Evolutionary conservation across 1,139 yeast genomes (phyloP), one percentile per base, ranked within the genome.

Genomic region (Yamadazyma diddensiae): DNA sequence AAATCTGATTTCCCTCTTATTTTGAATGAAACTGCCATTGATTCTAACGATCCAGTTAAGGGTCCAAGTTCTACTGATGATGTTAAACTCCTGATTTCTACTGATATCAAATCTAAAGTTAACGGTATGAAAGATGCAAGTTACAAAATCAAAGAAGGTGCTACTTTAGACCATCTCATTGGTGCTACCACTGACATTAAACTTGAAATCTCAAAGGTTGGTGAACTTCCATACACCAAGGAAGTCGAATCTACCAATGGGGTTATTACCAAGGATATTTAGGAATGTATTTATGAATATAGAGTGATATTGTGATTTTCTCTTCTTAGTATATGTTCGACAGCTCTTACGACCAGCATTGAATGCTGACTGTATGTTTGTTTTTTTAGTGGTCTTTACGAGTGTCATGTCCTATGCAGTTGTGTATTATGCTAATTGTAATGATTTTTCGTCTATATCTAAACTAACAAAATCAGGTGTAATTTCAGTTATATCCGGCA

Each of bases 181-280:
- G 29, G 69, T 24, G 38, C 44, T 26, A 19, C 29, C n/a, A 38
- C 45, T 15, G 43, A 42, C 21, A 35, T 46, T 24, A 36, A 41
- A 21, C 45, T 37, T 17, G 11, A 39, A 24, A 31, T 38, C 23
- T 24, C 35, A 29, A 30, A 24, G 13, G 33, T 25, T 12, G 36
- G 33, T 28, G 33, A 31, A 21, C 15, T 30, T 10, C 38, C 38
- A 25, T 42, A 35, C 32, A 25, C 38, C 16, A 78, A 69, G 64
- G 80, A 75, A 29, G 70, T 74, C 41, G 79, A 77, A 39, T 71
- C 61, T 34, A 75, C 72, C 17, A 71, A 50, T 40, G 74, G 73
- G 26, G 72, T 68, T 25, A 7, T 21, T 21, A 21, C 12, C 12
- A 21, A 21, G 12, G 23, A 18, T 18, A 18, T 18, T 18, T 18